A percentile compares a stretch with the other conserved stretches of the same genome.
Conservation (phyloP, 2,329 filamentous ascomycete species). For the Fonsecaea nubica region DNA sequence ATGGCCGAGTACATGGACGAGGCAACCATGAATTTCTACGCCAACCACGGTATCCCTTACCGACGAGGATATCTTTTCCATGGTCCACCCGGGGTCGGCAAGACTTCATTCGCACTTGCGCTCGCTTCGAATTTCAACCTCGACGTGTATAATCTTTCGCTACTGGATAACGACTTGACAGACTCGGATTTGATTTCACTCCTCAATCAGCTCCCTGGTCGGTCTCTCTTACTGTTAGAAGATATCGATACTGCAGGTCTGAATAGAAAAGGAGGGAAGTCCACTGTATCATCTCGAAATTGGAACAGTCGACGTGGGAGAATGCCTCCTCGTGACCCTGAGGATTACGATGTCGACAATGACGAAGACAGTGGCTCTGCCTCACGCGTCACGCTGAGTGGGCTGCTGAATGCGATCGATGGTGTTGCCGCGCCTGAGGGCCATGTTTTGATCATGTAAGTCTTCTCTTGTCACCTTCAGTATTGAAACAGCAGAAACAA, state of each 20-base stretch:
- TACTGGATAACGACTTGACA: conserved; percentile 66
- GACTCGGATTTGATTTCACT: conserved; percentile 68
- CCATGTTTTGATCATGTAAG: conserved; percentile 73
- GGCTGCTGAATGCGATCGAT: conserved; percentile 82
- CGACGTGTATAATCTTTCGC: conserved; percentile 69
- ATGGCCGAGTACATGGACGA: conserved; percentile 40
- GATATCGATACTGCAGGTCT: conserved; percentile 73
- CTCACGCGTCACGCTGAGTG: conserved; percentile 70
- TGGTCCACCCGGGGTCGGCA: conserved; percentile 76
- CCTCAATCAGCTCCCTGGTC: conserved; percentile 67
- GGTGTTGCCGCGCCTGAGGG: conserved; percentile 81
- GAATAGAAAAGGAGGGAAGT: conserved; percentile 34
- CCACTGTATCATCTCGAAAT: conserved; percentile 13
- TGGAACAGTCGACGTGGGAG: neutral
- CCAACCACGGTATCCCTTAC: conserved; percentile 67
- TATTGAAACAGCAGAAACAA: neutral
- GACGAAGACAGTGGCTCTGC: conserved; percentile 31
- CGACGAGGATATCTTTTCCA: conserved; percentile 79
- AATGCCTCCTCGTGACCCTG: conserved; percentile 3
- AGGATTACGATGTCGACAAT: conserved; percentile 31
- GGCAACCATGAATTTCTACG: conserved; percentile 41
- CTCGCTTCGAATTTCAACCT: conserved; percentile 71
- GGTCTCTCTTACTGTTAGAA: conserved; percentile 72
- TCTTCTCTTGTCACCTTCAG: neutral
- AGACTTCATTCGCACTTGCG: conserved; percentile 72